Evolutionary conservation across 2,329 filamentous ascomycete species (phyloP).

Genomic region (Talaromyces sp.): DNA sequence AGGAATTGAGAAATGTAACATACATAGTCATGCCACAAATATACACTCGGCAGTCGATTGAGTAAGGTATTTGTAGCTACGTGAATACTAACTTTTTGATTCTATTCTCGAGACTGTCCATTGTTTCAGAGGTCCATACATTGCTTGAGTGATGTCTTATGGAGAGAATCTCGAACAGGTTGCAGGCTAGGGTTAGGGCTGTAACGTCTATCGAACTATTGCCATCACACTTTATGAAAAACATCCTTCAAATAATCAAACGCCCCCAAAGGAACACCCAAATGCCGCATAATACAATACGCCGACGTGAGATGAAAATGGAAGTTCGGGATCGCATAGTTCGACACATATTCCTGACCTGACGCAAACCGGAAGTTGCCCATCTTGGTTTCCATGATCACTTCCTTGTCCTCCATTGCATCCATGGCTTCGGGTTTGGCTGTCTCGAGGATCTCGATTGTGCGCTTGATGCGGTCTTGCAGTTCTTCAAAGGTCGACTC

Average conservation of each 20-base stretch:
- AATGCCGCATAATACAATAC: slow-evolving; percentile 57
- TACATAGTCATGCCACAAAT: not conserved
- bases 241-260: slow-evolving; percentile 45
- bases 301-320: slow-evolving; percentile 59
- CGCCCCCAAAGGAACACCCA: slow-evolving; percentile 61
- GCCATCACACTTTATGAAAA: slow-evolving; percentile 9
- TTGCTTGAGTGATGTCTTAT: not conserved
- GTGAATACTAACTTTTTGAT: too few species aligned
- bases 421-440: slow-evolving; percentile 42
- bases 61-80: not conserved
- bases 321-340: slow-evolving; percentile 54
- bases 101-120: too few species aligned
- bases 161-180: too few species aligned
- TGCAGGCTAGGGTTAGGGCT: too few species aligned
- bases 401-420: slow-evolving; percentile 37
- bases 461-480: slow-evolving; percentile 44
- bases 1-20: not conserved
- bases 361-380: slow-evolving; percentile 36
- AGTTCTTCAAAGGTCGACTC: slow-evolving; percentile 49
- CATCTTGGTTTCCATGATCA: slow-evolving; percentile 31
- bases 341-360: slow-evolving; percentile 44
- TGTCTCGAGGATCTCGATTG: slow-evolving; percentile 43
- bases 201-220: too few species aligned
- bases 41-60: not conserved
- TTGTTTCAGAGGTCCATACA: too few species aligned